phyloP scores from a whole-genome alignment of 208 protist species.

The Trypanosoma cruzi region DNA sequence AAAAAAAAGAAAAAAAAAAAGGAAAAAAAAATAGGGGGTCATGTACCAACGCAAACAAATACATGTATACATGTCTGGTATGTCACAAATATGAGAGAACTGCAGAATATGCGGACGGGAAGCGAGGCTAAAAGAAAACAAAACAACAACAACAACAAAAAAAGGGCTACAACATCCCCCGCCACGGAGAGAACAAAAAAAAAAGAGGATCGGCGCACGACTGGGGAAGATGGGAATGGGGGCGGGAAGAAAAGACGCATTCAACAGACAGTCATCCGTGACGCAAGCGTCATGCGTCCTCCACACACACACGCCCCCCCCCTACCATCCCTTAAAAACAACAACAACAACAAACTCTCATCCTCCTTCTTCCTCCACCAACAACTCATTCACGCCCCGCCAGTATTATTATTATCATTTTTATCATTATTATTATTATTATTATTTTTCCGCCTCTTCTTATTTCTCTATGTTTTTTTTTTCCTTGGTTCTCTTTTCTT shows the following conservation, averaged over 20 bases:
- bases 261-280: no score
- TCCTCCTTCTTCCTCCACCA: background rate
- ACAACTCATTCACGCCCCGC: background rate
- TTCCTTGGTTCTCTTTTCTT: slow-evolving; percentile 20
- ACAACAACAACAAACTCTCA: background rate
- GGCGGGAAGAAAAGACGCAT: background rate
- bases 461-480: background rate
- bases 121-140: no score
- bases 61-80: background rate
- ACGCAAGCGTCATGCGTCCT: no score
- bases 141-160: slow-evolving; percentile 29
- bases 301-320: no score
- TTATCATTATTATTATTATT: background rate
- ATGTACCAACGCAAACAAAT: slow-evolving; percentile 1
- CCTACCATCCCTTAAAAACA: no score
- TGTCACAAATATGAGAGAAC: no score
- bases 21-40: slow-evolving; percentile 17
- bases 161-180: slow-evolving; percentile 8
- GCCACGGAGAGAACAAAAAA: background rate
- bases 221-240: background rate
- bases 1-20: no score
- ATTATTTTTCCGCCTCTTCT: background rate
- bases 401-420: background rate
- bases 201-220: background rate
- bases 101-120: no score